Evolutionary conservation across 177 flowering plant genomes (phyloP).

Genomic region (Vitis hybrid): DNA sequence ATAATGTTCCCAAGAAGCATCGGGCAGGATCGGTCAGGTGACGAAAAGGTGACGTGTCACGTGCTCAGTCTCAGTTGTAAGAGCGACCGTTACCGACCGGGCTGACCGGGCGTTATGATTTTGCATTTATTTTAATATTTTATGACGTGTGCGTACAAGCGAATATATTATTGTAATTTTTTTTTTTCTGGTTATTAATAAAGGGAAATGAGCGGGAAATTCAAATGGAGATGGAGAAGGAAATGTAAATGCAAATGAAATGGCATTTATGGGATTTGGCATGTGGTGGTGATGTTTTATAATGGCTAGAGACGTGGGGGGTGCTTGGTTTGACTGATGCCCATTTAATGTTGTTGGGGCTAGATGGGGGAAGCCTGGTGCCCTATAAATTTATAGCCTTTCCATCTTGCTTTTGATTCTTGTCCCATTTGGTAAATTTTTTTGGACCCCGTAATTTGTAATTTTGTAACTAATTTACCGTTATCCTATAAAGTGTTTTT

Average conservation of each 20-base stretch:
- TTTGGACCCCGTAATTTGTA: no score
- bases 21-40: neutral
- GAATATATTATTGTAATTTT: no score
- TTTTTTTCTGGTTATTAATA: neutral
- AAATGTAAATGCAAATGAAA: slow-evolving; percentile 1
- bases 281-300: slow-evolving; percentile 1
- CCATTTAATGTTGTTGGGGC: neutral
- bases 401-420: no score
- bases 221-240: neutral
- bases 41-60: neutral
- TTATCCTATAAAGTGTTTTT: fast-evolving
- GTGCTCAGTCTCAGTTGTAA: neutral
- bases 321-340: neutral
- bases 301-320: neutral
- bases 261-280: neutral
- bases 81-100: no score
- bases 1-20: slow-evolving; percentile 1
- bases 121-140: no score
- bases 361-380: neutral
- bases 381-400: no score
- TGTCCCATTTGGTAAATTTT: no score
- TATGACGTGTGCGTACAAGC: no score
- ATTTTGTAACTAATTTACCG: no score
- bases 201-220: slow-evolving; percentile 11
- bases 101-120: no score